These are phyloP conservation scores for Diversispora eburnea DNA, from an alignment of 192 early-diverging fungal species.

Conservation along the genomic window DNA sequence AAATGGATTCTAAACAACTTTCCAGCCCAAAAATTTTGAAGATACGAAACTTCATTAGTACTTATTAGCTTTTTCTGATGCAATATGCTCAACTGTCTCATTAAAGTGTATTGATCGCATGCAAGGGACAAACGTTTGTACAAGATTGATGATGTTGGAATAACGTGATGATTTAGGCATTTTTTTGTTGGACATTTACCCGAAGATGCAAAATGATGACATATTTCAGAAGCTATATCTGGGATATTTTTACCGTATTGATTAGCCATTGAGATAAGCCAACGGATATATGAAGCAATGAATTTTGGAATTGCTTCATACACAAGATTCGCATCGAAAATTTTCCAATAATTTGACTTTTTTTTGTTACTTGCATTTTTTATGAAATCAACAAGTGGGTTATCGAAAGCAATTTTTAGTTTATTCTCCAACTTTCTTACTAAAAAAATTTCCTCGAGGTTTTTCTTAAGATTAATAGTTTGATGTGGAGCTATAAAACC, in stretches of 20 bases:
- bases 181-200: neutral
- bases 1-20: slow-evolving; percentile 15
- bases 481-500: slow-evolving; percentile 9
- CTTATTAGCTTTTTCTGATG: neutral
- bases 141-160: slow-evolving; percentile 9
- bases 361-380: neutral
- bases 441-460: neutral
- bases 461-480: neutral
- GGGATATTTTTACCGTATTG: neutral
- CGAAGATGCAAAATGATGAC: neutral
- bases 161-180: neutral
- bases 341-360: neutral
- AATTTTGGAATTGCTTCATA: neutral
- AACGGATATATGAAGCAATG: neutral
- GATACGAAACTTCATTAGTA: neutral
- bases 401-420: slow-evolving; percentile 1
- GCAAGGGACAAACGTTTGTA: neutral
- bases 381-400: neutral
- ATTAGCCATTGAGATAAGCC: neutral
- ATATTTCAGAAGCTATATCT: slow-evolving; percentile 8
- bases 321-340: neutral
- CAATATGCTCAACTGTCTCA: neutral
- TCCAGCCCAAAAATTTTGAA: slow-evolving; percentile 18
- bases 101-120: slow-evolving; percentile 4
- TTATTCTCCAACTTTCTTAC: neutral